phyloP scores from a whole-genome alignment of 345 rosid species.

The Iberis pinnata region DNA sequence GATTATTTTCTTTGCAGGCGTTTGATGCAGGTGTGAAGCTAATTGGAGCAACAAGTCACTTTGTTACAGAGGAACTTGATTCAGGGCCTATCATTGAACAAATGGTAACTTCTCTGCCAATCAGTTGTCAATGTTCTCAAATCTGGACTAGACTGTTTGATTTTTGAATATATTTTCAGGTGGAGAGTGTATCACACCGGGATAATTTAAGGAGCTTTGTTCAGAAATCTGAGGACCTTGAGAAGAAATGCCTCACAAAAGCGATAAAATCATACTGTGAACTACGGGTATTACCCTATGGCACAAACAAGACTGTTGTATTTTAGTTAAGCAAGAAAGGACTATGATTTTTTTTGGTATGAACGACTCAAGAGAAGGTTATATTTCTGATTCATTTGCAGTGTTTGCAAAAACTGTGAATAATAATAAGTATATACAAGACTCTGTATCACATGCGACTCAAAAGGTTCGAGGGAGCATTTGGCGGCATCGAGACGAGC shows the following conservation, averaged over 20 bases:
- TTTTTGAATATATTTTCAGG: slow-evolving; percentile 48
- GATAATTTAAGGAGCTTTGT: slow-evolving; percentile 75
- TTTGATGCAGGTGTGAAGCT: slow-evolving; percentile 93
- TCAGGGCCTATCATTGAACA: slow-evolving; percentile 94
- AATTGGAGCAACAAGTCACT: slow-evolving; percentile 93
- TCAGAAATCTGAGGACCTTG: slow-evolving; percentile 85
- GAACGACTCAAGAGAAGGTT: not conserved
- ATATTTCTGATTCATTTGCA: slow-evolving; percentile 22
- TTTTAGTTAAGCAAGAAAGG: too few species aligned
- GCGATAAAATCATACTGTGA: slow-evolving; percentile 82
- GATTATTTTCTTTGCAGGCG: slow-evolving; percentile 64
- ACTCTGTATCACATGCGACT: slow-evolving; percentile 30
- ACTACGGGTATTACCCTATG: slow-evolving; percentile 71
- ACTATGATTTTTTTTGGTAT: slow-evolving; percentile 32
- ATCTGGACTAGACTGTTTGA: slow-evolving; percentile 8
- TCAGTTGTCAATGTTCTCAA: too few species aligned
- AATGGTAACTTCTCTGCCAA: slow-evolving; percentile 50
- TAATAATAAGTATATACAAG: slow-evolving; percentile 15
- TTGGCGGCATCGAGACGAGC: slow-evolving; percentile 42
- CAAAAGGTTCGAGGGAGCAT: slow-evolving; percentile 45
- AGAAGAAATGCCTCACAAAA: slow-evolving; percentile 77
- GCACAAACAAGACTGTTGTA: slow-evolving; percentile 63
- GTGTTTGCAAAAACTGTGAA: slow-evolving; percentile 28
- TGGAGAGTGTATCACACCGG: slow-evolving; percentile 86
- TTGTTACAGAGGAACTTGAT: slow-evolving; percentile 93